These are phyloP conservation scores for Salix brachista DNA, from an alignment of 345 rosid genomes.

Conservation along the genomic window DNA sequence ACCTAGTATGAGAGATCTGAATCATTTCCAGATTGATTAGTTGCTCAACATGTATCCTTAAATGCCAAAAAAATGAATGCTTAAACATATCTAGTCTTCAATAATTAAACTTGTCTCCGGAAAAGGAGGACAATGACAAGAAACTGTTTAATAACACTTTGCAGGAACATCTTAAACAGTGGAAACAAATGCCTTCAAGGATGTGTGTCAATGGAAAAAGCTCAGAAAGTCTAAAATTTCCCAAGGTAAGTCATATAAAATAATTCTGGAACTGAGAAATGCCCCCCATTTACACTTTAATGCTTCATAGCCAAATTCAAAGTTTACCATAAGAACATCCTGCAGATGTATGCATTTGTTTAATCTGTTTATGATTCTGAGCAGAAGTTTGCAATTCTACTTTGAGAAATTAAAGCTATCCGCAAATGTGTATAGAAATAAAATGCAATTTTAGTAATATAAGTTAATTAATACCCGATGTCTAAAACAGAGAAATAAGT, in stretches of 20 bases:
- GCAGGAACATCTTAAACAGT: not conserved
- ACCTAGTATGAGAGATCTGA: not conserved
- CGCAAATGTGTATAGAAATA: not conserved
- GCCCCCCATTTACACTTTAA: not conserved
- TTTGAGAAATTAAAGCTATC: not conserved
- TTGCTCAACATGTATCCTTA: not conserved
- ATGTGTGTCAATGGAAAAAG: not conserved
- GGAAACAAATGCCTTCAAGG: not conserved
- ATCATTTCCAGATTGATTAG: not conserved
- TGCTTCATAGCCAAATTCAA: not conserved
- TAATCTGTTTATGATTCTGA: not conserved
- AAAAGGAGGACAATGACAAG: not conserved
- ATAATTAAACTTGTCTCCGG: not conserved
- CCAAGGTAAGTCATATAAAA: not conserved
- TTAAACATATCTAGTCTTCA: no score
- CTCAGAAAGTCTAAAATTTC: not conserved
- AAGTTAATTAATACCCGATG: slow-evolving; percentile 49
- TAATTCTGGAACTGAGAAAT: not conserved
- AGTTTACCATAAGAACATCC: slow-evolving; percentile 4
- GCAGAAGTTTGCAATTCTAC: not conserved
- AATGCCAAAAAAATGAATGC: not conserved
- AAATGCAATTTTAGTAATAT: not conserved
- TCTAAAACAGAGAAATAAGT: slow-evolving; percentile 93
- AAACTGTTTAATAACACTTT: not conserved
- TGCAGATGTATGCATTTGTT: not conserved